phyloP scores from a whole-genome alignment of 2,329 filamentous ascomycete species.

The Colletotrichum viniferum region DNA sequence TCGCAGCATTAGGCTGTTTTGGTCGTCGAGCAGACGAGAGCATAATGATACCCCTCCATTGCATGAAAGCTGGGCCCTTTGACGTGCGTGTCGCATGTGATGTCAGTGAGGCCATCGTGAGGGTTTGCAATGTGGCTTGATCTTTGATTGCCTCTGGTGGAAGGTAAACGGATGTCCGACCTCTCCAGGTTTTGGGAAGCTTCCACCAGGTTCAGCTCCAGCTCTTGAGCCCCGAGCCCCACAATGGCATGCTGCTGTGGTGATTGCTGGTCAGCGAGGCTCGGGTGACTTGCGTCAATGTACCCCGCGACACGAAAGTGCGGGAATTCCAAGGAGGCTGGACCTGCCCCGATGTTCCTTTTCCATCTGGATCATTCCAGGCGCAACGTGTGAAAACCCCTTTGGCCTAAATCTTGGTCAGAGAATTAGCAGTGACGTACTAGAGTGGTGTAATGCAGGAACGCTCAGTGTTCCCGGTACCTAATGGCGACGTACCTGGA shows the following conservation, averaged over 20 bases:
- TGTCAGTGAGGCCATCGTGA: conserved; percentile 11
- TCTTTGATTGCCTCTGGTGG: background rate
- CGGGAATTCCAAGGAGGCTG: background rate
- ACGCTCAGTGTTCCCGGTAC: conserved; percentile 16
- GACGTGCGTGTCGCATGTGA: background rate
- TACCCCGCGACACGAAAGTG: background rate
- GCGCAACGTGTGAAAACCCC: conserved; percentile 15
- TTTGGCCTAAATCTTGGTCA: conserved; percentile 13
- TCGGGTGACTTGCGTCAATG: background rate
- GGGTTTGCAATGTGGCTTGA: background rate
- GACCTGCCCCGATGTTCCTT: background rate
- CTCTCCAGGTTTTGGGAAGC: background rate
- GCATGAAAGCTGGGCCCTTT: background rate
- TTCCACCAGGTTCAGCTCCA: background rate
- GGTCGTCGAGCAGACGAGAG: conserved; percentile 1
- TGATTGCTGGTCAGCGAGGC: background rate
- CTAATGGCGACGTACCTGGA: conserved; percentile 15
- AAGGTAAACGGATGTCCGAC: background rate
- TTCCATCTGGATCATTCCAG: conserved; percentile 16
- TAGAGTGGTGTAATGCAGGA: conserved; percentile 15
- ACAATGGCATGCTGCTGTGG: background rate
- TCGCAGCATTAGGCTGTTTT: background rate
- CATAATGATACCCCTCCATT: conserved; percentile 20
- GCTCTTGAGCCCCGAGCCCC: background rate
- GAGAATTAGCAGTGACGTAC: conserved; percentile 19